Conservation (phyloP, 805 yeast genomes). For the Candida namnaoensis region DNA sequence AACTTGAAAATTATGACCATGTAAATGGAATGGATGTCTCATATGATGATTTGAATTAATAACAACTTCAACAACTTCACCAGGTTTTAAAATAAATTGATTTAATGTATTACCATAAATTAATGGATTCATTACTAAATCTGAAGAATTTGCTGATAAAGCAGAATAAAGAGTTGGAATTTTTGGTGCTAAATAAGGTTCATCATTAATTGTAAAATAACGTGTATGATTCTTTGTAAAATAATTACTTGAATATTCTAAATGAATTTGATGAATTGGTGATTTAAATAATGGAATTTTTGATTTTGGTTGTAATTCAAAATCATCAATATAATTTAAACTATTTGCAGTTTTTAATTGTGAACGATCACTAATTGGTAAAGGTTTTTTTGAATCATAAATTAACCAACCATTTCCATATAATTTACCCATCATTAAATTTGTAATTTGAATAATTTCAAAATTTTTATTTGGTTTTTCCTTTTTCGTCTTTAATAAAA, state of each 20-base stretch:
- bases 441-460: conserved; percentile 46
- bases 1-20: conserved; percentile 65
- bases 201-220: conserved; percentile 63
- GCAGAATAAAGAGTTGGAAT: conserved; percentile 65
- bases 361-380: conserved; percentile 27
- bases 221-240: conserved; percentile 51
- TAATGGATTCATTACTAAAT: conserved; percentile 36
- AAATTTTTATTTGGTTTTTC: conserved; percentile 37
- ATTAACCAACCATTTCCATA: conserved; percentile 47
- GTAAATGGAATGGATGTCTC: conserved; percentile 72
- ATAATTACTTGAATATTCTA: conserved; percentile 49
- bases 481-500: conserved; percentile 42
- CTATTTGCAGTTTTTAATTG: conserved; percentile 26
- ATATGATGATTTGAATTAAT: conserved; percentile 74
- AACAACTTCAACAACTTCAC: conserved; percentile 65
- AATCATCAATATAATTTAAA: conserved; percentile 21
- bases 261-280: conserved; percentile 48
- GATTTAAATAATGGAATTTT: conserved; percentile 32
- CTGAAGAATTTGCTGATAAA: conserved; percentile 41
- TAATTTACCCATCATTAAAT: conserved; percentile 57
- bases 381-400: conserved; percentile 28
- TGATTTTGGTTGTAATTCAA: conserved; percentile 25
- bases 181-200: conserved; percentile 56
- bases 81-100: conserved; percentile 47
- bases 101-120: conserved; percentile 71